These are phyloP conservation scores for Fusarium agapanthi DNA, from an alignment of 2,329 filamentous ascomycete species.

Conservation along the genomic window DNA sequence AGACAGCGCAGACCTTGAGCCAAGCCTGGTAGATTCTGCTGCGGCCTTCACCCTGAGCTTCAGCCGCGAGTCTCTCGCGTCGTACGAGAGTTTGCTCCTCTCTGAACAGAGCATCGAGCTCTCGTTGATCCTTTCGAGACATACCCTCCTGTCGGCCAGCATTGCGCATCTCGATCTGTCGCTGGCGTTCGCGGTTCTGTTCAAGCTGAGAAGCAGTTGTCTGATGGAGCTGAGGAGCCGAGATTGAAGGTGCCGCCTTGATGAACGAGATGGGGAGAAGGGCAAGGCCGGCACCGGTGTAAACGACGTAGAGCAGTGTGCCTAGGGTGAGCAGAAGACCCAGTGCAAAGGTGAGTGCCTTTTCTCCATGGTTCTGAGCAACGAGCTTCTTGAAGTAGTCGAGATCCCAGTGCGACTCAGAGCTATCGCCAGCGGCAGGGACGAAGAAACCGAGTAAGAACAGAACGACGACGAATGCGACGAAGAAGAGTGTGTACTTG, in stretches of 20 bases:
- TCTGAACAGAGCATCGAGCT: constrained; percentile 84
- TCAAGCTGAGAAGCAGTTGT: constrained; percentile 83
- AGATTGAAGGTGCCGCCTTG: constrained; percentile 88
- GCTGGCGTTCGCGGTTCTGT: constrained; percentile 88
- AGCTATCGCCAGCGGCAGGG: constrained; percentile 75
- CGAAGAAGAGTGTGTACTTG: constrained; percentile 90
- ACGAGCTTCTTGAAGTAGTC: constrained; percentile 92
- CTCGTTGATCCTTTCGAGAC: constrained; percentile 84
- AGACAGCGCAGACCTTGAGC: constrained; percentile 81
- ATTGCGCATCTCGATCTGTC: constrained; percentile 88
- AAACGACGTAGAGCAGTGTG: constrained; percentile 84
- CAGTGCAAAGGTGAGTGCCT: constrained; percentile 87
- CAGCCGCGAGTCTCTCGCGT: constrained; percentile 85
- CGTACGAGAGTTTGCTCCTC: constrained; percentile 93
- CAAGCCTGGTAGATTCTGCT: constrained; percentile 77
- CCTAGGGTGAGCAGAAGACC: constrained; percentile 90
- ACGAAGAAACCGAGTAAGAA: constrained; percentile 96
- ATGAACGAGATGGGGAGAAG: constrained; percentile 90
- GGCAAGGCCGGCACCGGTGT: constrained; percentile 88
- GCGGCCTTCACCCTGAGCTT: constrained; percentile 80
- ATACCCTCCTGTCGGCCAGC: constrained; percentile 78
- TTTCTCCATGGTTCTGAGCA: constrained; percentile 83
- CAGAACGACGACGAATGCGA: constrained; percentile 80
- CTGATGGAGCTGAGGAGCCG: constrained; percentile 79
- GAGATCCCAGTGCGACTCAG: constrained; percentile 76